phyloP scores from a whole-genome alignment of 805 yeast genomes.

The Nakazawaea wickerhamii region DNA sequence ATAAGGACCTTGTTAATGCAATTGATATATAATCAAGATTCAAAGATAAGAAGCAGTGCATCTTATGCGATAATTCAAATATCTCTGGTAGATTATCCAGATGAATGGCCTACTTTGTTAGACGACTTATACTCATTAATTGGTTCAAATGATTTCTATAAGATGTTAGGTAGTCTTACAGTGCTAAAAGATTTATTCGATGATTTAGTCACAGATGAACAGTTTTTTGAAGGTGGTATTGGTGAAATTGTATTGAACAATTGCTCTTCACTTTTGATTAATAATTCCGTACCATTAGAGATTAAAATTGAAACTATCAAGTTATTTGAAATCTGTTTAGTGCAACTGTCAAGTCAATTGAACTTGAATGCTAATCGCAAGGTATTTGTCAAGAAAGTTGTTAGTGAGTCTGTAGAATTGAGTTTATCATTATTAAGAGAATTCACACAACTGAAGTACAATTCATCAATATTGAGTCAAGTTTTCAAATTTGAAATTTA shows the following conservation, averaged over 20 bases:
- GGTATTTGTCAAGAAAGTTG: conserved; percentile 26
- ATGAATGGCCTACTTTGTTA: conserved; percentile 84
- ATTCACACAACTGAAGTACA: conserved; percentile 3
- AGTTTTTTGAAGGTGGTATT: conserved; percentile 73
- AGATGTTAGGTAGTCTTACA: conserved; percentile 48
- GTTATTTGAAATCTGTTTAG: conserved; percentile 48
- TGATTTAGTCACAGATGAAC: conserved; percentile 80
- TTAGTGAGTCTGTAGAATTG: conserved; percentile 24
- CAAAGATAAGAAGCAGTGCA: conserved; percentile 60
- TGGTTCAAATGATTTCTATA: conserved; percentile 23
- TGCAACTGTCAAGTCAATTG: conserved; percentile 48
- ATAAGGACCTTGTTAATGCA: conserved; percentile 48
- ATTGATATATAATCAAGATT: conserved; percentile 41
- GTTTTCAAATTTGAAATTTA: conserved; percentile 24
- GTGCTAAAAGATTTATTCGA: conserved; percentile 75
- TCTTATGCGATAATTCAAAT: conserved; percentile 78
- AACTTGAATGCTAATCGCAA: conserved; percentile 32
- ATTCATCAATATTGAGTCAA: conserved; percentile 19
- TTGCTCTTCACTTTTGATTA: conserved; percentile 36
- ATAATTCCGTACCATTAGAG: conserved; percentile 25
- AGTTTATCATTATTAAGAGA: conserved; percentile 15
- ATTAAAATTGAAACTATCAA: conserved; percentile 44
- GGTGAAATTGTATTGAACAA: conserved; percentile 51
- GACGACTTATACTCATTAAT: conserved; percentile 39
- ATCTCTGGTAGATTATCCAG: conserved; percentile 88